Base-by-base conservation (phyloP, 139 green algal genomes). In the Micractinium sp. region DNA sequence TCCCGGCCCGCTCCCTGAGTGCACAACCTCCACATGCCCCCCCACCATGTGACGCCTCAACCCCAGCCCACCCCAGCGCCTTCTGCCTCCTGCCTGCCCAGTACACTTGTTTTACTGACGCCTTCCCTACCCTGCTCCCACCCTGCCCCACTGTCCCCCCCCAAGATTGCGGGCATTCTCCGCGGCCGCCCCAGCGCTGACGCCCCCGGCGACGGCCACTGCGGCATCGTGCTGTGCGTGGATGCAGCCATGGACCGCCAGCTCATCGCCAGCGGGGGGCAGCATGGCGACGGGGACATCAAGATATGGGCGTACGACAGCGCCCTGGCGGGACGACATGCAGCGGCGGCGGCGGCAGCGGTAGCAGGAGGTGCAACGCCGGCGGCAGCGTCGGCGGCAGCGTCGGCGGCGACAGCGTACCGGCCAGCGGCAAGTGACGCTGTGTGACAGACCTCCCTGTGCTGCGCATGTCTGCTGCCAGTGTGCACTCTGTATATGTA, bases 231-330 rank as follows among this genome's bases (percentile, higher is more conserved):
- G 33, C 82, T 93, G 31, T 86, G 76, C 9, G 86, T 93, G 35
- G 88, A 82, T 33, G 81, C 85, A 1, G 33, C 85, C 16, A 33
- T 61, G 85, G 67, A 36, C 1, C 35, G 29, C 15, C 84, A 71
- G 33, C 47, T 91, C 41, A 85, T 92, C 38, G 96, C 93, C 2
- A 93, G 93, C 0, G 91, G 91, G 12, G 93, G 86, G 0, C 91
- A 96, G 23, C 85, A 90, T 2, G 89, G 91, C 3, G 96, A 98
- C 85, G 89, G 88, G 31, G 95, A 80, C 15, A 82, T 97, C 25
- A 95, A 95, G 82, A 53, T 98, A 0, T 98, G 96, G 96, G 60
- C n/a, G 27, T n/a, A 85, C 61, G 78, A 25, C 1, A 79, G 35
- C 61, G n/a, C 36, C 29, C 33, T n/a, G 0, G 80, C 36, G 47